Evolutionary conservation across 139 green algal species (phyloP), one percentile per base, ranked within the genome.

Genomic region (Limnomonas spitsbergensis): DNA sequence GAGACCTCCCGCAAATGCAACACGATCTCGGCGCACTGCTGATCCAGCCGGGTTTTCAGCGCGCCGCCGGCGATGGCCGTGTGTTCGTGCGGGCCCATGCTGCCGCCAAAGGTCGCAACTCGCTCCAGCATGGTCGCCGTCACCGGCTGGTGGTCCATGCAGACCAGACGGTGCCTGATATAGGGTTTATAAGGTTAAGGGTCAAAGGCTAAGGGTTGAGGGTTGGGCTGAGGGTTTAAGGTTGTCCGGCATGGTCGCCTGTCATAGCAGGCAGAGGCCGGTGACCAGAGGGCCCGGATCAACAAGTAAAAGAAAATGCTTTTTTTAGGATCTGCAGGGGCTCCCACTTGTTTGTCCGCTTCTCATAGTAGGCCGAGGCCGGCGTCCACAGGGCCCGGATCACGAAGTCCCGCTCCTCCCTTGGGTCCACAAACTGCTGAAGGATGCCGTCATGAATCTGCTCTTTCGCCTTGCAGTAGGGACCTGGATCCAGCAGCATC

Each of bases 1-100:
- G 38, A 78, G 4, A 81, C 78, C 31, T 88, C 80, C 3, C 32
- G 38, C 72, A 88, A 34, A 67, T 88, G 83, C 14, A 38, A 37
- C 24, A 76, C 83, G 0, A 88, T 52, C 2, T 72, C 68, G 37
- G 84, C 77, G 40, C 79, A 85, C 29, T 75, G 7, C 31, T 27
- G 24, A 40, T 78, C 20, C 32, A 78, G 29, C 4, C 40, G 70
- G 4, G 34, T 47, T 32, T 75, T 75, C 14, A 75, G 9, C 29
- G 29, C 56, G 7, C 56, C 56, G 29, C 29, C 9, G 29, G 56
- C 27, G 68, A 74, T 9, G 7, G 9, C 3, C 6, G 4, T 42
- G 68, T 74, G 35, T 3, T 74, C 68, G 36, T 74, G 68, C 6
- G 14, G 36, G 29, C 35, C 3, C 35, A 42, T 42, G 24, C 35